These are phyloP conservation scores for Aspergillus amoenus DNA, from an alignment of 2,329 filamentous ascomycete species.

Conservation along the genomic window DNA sequence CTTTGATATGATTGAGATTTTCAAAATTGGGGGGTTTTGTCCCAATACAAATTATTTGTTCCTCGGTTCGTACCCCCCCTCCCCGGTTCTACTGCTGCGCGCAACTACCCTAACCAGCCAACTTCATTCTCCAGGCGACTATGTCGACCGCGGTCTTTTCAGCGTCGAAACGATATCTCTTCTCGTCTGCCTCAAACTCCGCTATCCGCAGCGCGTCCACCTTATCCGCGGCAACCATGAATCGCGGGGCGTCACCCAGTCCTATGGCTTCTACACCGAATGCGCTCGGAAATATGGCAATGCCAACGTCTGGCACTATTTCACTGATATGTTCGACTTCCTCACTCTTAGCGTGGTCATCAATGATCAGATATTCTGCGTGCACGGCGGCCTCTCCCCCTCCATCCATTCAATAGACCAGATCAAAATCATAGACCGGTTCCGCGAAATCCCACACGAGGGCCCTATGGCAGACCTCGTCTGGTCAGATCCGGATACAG, in stretches of 20 bases:
- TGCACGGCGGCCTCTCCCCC: slow-evolving; percentile 86
- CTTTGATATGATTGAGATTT: slow-evolving; percentile 98
- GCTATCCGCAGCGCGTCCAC: slow-evolving; percentile 93
- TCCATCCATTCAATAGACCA: slow-evolving; percentile 98
- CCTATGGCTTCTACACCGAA: slow-evolving; percentile 98
- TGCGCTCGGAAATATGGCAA: slow-evolving; percentile 98
- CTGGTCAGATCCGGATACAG: slow-evolving; percentile 97
- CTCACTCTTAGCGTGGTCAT: slow-evolving; percentile 95
- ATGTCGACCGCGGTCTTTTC: slow-evolving; percentile 97
- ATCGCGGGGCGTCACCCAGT: slow-evolving; percentile 94
- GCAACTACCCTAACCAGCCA: slow-evolving; percentile 6
- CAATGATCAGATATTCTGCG: slow-evolving; percentile 98
- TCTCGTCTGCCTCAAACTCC: slow-evolving; percentile 92
- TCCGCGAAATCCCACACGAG: slow-evolving; percentile 97
- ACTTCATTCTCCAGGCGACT: slow-evolving; percentile 67
- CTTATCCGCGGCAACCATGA: slow-evolving; percentile 98
- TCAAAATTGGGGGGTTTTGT: slow-evolving; percentile 95
- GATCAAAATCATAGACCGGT: slow-evolving; percentile 99
- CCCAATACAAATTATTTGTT: slow-evolving; percentile 99
- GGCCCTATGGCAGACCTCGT: slow-evolving; percentile 99
- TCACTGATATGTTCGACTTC: slow-evolving; percentile 99
- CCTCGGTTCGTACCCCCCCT: slow-evolving; percentile 62
- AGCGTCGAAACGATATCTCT: slow-evolving; percentile 98
- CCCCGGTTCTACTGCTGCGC: not conserved
- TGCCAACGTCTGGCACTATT: slow-evolving; percentile 98